Evolutionary conservation across 2,329 filamentous ascomycete genomes (phyloP).

Genomic region (Pseudogymnoascus sp.): DNA sequence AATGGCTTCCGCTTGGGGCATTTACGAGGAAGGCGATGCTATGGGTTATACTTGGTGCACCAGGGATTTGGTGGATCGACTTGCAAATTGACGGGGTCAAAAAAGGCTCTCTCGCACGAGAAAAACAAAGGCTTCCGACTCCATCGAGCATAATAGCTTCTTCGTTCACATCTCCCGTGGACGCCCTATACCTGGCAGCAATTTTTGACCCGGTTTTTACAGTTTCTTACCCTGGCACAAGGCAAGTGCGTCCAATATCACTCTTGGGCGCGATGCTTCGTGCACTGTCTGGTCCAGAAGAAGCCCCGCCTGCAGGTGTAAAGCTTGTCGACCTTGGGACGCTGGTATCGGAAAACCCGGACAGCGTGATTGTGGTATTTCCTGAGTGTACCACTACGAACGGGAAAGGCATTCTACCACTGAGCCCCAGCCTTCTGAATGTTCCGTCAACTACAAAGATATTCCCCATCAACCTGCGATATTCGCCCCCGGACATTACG

Average conservation of each 20-base stretch:
- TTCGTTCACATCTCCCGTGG: constrained; percentile 85
- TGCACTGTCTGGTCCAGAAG: constrained; percentile 55
- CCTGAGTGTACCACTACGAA: constrained; percentile 94
- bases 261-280: constrained; percentile 66
- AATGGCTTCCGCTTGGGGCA: constrained; percentile 66
- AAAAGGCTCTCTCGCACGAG: constrained; percentile 73
- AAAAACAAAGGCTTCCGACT: constrained; percentile 65
- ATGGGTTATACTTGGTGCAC: constrained; percentile 79
- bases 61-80: constrained; percentile 97
- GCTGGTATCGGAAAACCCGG: constrained; percentile 59
- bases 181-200: constrained; percentile 86
- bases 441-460: constrained; percentile 62
- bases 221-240: constrained; percentile 65
- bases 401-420: constrained; percentile 76
- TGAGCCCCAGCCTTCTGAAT: constrained; percentile 67
- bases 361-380: constrained; percentile 74
- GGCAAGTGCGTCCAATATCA: constrained; percentile 66
- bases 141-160: constrained; percentile 76
- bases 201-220: constrained; percentile 97
- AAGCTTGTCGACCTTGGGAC: constrained; percentile 52
- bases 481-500: constrained; percentile 80
- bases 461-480: constrained; percentile 84
- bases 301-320: constrained; percentile 37
- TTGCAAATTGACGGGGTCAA: constrained; percentile 96
- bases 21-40: constrained; percentile 71